Conservation (phyloP, 2,329 filamentous ascomycete species). For the Aspergillus unguis region DNA sequence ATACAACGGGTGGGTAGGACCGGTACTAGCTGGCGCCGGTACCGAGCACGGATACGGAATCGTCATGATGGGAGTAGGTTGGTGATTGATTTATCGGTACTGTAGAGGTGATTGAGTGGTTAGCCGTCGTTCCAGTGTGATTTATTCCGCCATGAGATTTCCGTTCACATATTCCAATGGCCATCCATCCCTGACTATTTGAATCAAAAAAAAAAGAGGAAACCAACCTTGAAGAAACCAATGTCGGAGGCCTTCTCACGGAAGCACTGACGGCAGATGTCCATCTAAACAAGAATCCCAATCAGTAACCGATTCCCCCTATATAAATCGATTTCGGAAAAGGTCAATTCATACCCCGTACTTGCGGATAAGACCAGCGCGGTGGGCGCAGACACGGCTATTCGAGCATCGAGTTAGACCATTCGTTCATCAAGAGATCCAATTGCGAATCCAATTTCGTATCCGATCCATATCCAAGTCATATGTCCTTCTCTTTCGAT, state of each 20-base stretch:
- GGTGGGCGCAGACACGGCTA: slow-evolving; percentile 86
- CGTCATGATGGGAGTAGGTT: slow-evolving; percentile 31
- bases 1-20: neutral
- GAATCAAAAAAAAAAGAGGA: neutral
- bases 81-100: slow-evolving; percentile 35
- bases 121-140: slow-evolving; percentile 10
- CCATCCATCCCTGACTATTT: neutral
- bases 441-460: slow-evolving; percentile 8
- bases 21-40: neutral
- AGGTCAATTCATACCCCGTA: slow-evolving; percentile 61
- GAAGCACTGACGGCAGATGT: slow-evolving; percentile 68
- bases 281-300: slow-evolving; percentile 29
- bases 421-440: slow-evolving; percentile 1
- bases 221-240: slow-evolving; percentile 64
- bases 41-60: slow-evolving; percentile 27
- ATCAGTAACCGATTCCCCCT: slow-evolving; percentile 14
- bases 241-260: slow-evolving; percentile 66
- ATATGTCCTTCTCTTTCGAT: neutral
- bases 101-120: slow-evolving; percentile 17
- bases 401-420: slow-evolving; percentile 24
- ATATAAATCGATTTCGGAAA: neutral
- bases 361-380: slow-evolving; percentile 99
- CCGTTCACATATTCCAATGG: too few relatives aligned
- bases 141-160: neutral
- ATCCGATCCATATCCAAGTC: neutral